These are phyloP conservation scores for Plectosphaerella plurivora DNA, from an alignment of 2,329 filamentous ascomycete genomes.

Conservation along the genomic window DNA sequence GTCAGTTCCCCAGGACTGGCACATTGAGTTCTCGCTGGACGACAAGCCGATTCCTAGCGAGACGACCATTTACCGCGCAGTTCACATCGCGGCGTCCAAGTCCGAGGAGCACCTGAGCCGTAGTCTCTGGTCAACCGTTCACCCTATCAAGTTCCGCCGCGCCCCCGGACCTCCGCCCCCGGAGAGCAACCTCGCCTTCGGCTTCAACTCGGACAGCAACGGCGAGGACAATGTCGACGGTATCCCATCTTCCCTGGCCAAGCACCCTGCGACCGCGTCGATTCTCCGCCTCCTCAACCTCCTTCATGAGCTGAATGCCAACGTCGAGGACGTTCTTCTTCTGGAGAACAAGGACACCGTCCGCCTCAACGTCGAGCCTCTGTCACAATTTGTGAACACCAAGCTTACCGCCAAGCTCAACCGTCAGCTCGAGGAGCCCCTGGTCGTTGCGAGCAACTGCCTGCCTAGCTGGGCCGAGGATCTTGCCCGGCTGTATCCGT, in stretches of 20 bases:
- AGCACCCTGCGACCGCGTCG: slow-evolving; percentile 77
- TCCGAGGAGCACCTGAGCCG: slow-evolving; percentile 63
- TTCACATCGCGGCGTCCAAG: slow-evolving; percentile 58
- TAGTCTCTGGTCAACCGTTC: slow-evolving; percentile 84
- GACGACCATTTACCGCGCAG: slow-evolving; percentile 92
- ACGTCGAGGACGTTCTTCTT: slow-evolving; percentile 84
- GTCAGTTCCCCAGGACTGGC: slow-evolving; percentile 84
- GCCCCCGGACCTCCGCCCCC: slow-evolving; percentile 80
- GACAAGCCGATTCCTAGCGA: slow-evolving; percentile 81
- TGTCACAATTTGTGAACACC: slow-evolving; percentile 96
- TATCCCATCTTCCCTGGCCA: slow-evolving; percentile 74
- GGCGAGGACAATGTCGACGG: slow-evolving; percentile 51
- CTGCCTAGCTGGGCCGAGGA: slow-evolving; percentile 96
- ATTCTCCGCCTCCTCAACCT: slow-evolving; percentile 87
- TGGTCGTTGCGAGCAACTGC: slow-evolving; percentile 96
- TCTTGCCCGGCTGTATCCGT: slow-evolving; percentile 86
- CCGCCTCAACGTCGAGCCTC: slow-evolving; percentile 72
- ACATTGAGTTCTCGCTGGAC: slow-evolving; percentile 90
- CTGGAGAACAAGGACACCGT: slow-evolving; percentile 69
- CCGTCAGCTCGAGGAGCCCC: slow-evolving; percentile 88
- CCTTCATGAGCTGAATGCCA: slow-evolving; percentile 86
- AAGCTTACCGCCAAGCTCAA: slow-evolving; percentile 98
- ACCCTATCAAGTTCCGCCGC: slow-evolving; percentile 87
- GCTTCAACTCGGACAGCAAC: slow-evolving; percentile 40
- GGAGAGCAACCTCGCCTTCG: slow-evolving; percentile 62